phyloP scores from a whole-genome alignment of 2,329 filamentous ascomycete species.

The Coniochaeta prunicola region DNA sequence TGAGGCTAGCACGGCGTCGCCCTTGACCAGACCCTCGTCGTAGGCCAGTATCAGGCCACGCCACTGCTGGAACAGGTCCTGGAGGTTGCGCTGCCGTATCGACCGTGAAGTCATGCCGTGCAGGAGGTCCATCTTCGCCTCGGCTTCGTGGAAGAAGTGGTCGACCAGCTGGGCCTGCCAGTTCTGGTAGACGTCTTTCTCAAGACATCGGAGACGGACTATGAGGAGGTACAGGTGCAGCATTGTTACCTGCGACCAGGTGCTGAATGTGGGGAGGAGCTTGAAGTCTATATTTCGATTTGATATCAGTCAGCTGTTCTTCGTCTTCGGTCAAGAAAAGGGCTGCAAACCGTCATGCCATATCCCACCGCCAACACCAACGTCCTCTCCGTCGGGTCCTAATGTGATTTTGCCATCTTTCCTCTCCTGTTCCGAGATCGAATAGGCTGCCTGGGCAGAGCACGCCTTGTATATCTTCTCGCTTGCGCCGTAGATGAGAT shows the following conservation, averaged over 20 bases:
- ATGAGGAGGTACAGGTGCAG: constrained; percentile 92
- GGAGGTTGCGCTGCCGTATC: constrained; percentile 60
- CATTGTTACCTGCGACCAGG: constrained; percentile 94
- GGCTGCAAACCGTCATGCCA: constrained; percentile 72
- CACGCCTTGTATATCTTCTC: constrained; percentile 74
- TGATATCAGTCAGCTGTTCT: neutral
- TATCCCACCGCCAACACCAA: constrained; percentile 61
- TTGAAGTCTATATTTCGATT: constrained; percentile 53
- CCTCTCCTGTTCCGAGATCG: constrained; percentile 59
- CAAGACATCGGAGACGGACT: constrained; percentile 73
- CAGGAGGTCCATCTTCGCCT: constrained; percentile 73
- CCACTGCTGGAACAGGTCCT: constrained; percentile 92
- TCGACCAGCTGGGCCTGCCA: constrained; percentile 91
- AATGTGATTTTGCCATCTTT: constrained; percentile 61
- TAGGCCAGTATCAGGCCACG: constrained; percentile 78
- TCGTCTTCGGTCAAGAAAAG: neutral
- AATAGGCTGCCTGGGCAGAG: constrained; percentile 66
- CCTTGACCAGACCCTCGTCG: constrained; percentile 71
- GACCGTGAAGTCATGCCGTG: constrained; percentile 60
- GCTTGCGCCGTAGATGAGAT: constrained; percentile 73
- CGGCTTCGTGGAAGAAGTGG: constrained; percentile 88
- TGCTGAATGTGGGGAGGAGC: constrained; percentile 81
- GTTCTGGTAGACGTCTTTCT: constrained; percentile 57
- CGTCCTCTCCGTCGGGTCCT: constrained; percentile 72
- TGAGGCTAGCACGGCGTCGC: constrained; percentile 68